phyloP scores from a whole-genome alignment of 495 filamentous ascomycete genomes.

The Aspergillus kassunensis region DNA sequence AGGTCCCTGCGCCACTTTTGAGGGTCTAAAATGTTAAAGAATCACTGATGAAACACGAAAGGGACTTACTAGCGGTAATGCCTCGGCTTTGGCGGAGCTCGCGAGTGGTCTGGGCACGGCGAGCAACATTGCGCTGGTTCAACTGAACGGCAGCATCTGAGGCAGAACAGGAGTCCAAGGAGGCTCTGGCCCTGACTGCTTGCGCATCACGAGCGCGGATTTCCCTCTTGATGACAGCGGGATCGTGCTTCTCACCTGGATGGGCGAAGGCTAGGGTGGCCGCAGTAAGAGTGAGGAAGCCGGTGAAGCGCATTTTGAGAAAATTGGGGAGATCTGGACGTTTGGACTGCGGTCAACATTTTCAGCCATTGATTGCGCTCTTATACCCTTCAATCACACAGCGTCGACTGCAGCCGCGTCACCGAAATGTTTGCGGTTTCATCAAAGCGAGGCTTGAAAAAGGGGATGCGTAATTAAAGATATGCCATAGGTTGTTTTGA shows the following conservation, averaged over 20 bases:
- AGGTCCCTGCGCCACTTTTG: constrained; percentile 31
- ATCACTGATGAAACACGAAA: not conserved
- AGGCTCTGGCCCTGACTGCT: constrained; percentile 25
- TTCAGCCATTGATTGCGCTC: not conserved
- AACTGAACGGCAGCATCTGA: constrained; percentile 25
- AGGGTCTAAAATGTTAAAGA: constrained; percentile 15
- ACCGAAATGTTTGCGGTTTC: not conserved
- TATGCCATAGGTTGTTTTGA: not conserved
- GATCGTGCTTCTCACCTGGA: constrained; percentile 37
- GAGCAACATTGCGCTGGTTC: constrained; percentile 32
- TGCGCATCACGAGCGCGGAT: constrained; percentile 27
- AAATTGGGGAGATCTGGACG: not conserved
- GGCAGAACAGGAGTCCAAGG: constrained; percentile 26
- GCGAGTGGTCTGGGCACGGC: constrained; percentile 33
- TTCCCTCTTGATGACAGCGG: constrained; percentile 29
- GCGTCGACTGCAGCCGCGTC: constrained; percentile 9
- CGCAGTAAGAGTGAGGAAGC: constrained; percentile 25
- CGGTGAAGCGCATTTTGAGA: constrained; percentile 20
- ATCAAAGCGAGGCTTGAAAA: not conserved
- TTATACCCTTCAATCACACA: not conserved
- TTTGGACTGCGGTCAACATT: not conserved
- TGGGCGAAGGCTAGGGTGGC: constrained; percentile 29
- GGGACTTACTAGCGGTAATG: constrained; percentile 40
- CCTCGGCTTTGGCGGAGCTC: constrained; percentile 47
- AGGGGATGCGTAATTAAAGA: constrained; percentile 1